Percentiles rank a stretch among this genome's conserved stretches.
These are phyloP conservation scores for Davidsoniella neocaledoniae DNA, from an alignment of 2,329 filamentous ascomycete genomes.

Conservation along the genomic window DNA sequence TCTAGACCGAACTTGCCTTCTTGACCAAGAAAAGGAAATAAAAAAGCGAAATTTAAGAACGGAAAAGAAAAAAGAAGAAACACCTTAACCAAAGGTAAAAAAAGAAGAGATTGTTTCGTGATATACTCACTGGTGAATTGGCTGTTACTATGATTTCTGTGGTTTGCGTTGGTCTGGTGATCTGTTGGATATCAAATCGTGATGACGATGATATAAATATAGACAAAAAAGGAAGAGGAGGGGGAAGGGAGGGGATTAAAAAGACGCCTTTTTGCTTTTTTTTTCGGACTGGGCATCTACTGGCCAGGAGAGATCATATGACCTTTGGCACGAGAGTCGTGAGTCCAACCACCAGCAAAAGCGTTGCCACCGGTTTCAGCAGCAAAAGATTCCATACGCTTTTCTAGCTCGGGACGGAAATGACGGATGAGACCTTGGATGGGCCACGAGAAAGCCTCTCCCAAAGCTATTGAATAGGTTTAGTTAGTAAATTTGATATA, in stretches of 20 bases:
- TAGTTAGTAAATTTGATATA: slow-evolving; percentile 17
- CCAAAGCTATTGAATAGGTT: slow-evolving; percentile 42
- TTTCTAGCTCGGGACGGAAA: slow-evolving; percentile 91
- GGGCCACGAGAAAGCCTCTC: slow-evolving; percentile 97
- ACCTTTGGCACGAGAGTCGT: slow-evolving; percentile 58
- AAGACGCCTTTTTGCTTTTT: not conserved
- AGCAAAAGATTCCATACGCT: slow-evolving; percentile 68
- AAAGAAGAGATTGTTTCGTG: not conserved
- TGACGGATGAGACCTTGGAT: slow-evolving; percentile 96
- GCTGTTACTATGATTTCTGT: no score
- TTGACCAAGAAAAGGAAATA: no score
- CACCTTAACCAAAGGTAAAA: not conserved
- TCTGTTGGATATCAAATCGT: not conserved
- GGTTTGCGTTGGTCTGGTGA: no score
- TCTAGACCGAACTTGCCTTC: no score
- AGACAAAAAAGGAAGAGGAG: no score
- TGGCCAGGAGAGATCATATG: slow-evolving; percentile 79
- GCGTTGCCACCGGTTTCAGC: slow-evolving; percentile 54
- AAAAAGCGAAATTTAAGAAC: no score
- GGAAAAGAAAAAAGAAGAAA: no score
- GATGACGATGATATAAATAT: not conserved
- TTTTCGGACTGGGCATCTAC: slow-evolving; percentile 30
- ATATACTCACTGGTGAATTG: no score
- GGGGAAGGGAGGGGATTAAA: no score
- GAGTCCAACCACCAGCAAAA: slow-evolving; percentile 76